Conservation (phyloP, 768 basidiomycete genomes). For the Lactifluus pinguis region DNA sequence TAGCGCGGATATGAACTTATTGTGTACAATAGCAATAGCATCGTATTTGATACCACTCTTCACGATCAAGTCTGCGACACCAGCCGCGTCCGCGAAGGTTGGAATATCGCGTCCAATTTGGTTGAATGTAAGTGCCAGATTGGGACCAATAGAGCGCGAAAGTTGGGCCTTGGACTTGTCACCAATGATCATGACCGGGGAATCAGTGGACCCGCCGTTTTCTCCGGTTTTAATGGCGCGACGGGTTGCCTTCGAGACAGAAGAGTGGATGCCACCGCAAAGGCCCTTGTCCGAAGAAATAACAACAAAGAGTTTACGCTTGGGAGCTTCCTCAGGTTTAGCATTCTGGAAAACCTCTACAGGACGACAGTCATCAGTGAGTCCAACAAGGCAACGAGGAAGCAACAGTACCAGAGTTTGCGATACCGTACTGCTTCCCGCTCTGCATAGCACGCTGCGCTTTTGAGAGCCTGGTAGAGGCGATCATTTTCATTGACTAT, state of each 20-base stretch:
- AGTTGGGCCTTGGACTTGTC: conserved; percentile 98
- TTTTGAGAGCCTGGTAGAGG: conserved; percentile 92
- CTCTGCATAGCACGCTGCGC: conserved; percentile 88
- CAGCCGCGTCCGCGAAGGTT: conserved; percentile 91
- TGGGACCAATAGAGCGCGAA: conserved; percentile 48
- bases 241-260: conserved; percentile 84
- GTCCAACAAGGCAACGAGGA: neutral
- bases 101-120: conserved; percentile 97
- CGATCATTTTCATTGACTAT: conserved; percentile 99
- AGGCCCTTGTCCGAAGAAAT: conserved; percentile 98
- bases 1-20: conserved; percentile 82
- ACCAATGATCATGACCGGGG: conserved; percentile 79
- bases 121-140: conserved; percentile 85
- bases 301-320: conserved; percentile 85
- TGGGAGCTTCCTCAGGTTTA: conserved; percentile 53
- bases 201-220: conserved; percentile 44
- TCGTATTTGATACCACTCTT: conserved; percentile 83
- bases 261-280: conserved; percentile 98
- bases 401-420: conserved; percentile 67
- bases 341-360: conserved; percentile 85
- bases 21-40: conserved; percentile 70
- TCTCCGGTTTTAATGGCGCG: conserved; percentile 50
- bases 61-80: conserved; percentile 87
- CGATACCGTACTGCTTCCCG: conserved; percentile 88
- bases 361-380: neutral